phyloP scores from a whole-genome alignment of 2,329 filamentous ascomycete species.

The Nigrospora oryzae region DNA sequence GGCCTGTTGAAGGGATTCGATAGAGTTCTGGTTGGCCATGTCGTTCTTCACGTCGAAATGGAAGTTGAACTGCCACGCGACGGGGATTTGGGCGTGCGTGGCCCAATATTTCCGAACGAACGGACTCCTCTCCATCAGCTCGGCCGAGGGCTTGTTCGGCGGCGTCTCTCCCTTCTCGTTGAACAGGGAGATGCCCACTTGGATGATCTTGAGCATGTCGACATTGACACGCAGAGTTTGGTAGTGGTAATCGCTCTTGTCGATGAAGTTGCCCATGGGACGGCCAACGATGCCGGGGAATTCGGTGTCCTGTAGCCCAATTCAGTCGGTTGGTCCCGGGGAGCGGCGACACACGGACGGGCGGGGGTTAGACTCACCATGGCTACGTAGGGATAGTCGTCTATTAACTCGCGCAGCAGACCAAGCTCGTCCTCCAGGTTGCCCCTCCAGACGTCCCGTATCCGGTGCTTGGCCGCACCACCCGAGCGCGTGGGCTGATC shows the following conservation, averaged over 20 bases:
- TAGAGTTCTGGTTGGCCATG: constrained; percentile 96
- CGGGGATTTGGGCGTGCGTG: constrained; percentile 54
- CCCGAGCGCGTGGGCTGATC: constrained; percentile 25
- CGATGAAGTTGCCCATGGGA: constrained; percentile 88
- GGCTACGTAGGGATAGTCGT: constrained; percentile 90
- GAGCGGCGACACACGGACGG: not conserved
- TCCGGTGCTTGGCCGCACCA: constrained; percentile 62
- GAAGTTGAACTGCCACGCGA: constrained; percentile 99
- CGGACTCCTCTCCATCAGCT: constrained; percentile 28
- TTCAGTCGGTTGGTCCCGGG: not conserved
- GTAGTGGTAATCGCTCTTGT: constrained; percentile 97
- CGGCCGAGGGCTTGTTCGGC: constrained; percentile 53
- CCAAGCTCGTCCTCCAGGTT: constrained; percentile 91
- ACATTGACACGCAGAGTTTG: constrained; percentile 96
- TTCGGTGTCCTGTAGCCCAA: constrained; percentile 69
- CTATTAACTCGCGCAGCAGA: constrained; percentile 70
- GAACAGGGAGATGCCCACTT: constrained; percentile 91
- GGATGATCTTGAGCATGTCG: constrained; percentile 94
- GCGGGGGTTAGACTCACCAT: constrained; percentile 59
- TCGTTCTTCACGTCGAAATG: constrained; percentile 89
- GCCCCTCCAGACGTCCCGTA: constrained; percentile 92
- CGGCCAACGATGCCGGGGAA: constrained; percentile 96
- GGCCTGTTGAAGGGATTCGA: constrained; percentile 79
- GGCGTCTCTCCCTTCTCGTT: constrained; percentile 83
- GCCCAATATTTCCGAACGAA: constrained; percentile 27